Evolutionary conservation across 2,329 filamentous ascomycete species (phyloP).

Genomic region (Aspergillus novofumigatus): DNA sequence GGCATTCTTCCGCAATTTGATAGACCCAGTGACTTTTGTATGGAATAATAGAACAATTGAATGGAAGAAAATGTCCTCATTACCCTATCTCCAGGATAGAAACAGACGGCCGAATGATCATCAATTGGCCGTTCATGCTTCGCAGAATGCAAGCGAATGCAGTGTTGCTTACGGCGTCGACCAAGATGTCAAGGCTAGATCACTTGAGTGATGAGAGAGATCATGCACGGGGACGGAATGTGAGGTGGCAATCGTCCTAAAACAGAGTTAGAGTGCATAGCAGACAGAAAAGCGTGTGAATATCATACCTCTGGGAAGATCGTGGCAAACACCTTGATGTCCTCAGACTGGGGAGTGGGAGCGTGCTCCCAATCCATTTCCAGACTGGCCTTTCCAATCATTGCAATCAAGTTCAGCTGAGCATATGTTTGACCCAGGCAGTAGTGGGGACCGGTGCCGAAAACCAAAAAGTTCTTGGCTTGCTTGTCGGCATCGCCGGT

Average conservation of each 20-base stretch:
- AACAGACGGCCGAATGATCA: constrained; percentile 10
- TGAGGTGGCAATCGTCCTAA: constrained; percentile 78
- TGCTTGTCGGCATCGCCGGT: constrained; percentile 83
- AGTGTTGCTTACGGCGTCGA: background rate
- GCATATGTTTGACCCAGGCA: constrained; percentile 93
- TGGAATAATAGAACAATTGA: constrained; percentile 6
- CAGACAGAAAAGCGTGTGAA: constrained; percentile 1
- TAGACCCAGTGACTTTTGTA: constrained; percentile 6
- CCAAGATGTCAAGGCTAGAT: background rate
- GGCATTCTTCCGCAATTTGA: background rate
- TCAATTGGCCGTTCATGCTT: constrained; percentile 1
- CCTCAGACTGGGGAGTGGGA: constrained; percentile 76
- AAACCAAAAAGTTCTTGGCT: constrained; percentile 95
- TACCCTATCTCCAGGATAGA: constrained; percentile 25
- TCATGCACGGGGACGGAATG: constrained; percentile 54
- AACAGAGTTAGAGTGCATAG: constrained; percentile 21
- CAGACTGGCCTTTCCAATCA: constrained; percentile 86
- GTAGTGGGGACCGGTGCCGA: constrained; percentile 93
- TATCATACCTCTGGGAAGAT: constrained; percentile 82
- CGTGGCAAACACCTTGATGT: constrained; percentile 97
- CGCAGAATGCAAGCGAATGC: background rate
- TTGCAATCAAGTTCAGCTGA: constrained; percentile 78
- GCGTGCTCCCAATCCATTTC: constrained; percentile 87
- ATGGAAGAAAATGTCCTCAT: constrained; percentile 8
- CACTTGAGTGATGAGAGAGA: background rate